These are phyloP conservation scores for Penicillium sumatraense DNA, from an alignment of 2,329 filamentous ascomycete species.

Conservation along the genomic window DNA sequence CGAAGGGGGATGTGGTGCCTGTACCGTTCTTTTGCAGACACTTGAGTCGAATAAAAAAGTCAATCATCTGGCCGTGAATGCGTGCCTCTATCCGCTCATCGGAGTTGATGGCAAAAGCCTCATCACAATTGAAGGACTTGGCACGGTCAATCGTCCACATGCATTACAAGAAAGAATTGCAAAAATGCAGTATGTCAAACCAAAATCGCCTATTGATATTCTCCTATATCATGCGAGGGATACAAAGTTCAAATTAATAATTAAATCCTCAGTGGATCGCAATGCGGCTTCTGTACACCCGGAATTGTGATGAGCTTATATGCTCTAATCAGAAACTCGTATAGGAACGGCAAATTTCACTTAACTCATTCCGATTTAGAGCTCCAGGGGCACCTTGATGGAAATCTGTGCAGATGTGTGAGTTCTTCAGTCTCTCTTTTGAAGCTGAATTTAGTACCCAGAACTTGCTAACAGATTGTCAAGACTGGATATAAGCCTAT, in stretches of 20 bases:
- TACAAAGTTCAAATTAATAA: neutral
- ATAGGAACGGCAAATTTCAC: neutral
- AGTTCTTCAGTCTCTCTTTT: neutral
- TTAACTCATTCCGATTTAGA: neutral
- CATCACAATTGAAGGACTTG: neutral
- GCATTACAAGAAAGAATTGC: neutral
- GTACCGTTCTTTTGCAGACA: neutral
- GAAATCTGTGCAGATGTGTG: neutral
- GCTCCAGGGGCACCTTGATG: neutral
- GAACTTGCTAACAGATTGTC: neutral
- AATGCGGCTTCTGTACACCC: neutral
- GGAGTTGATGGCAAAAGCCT: neutral
- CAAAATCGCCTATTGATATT: neutral
- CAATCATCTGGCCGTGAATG: neutral
- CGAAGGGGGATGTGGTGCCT: neutral
- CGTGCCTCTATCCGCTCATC: neutral
- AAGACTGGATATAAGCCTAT: conserved; percentile 1
- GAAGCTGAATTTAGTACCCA: neutral
- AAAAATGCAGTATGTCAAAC: conserved; percentile 1
- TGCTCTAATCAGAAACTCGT: neutral
- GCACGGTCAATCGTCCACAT: neutral
- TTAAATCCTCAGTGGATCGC: neutral
- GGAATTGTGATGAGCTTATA: neutral
- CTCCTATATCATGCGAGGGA: no score
- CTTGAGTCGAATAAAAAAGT: neutral